A percentile compares a stretch with the other conserved stretches of the same genome.
phyloP scores from a whole-genome alignment of 192 early-diverging fungal species.

The Rhizoclosmatium globosum region DNA sequence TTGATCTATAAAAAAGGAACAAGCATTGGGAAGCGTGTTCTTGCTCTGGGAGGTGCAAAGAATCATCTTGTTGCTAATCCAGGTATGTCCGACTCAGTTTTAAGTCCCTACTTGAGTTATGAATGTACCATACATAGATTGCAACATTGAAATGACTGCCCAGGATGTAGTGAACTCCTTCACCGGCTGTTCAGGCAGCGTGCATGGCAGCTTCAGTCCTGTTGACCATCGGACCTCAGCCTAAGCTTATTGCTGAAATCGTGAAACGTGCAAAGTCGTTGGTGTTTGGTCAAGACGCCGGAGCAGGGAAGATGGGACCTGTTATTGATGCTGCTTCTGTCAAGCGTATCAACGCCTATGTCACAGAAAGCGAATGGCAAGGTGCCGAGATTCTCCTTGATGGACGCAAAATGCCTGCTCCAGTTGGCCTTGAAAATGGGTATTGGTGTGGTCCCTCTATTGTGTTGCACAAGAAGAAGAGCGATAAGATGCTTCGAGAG shows the following conservation, averaged over 20 bases:
- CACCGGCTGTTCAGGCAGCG: conserved; percentile 82
- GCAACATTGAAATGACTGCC: conserved; percentile 79
- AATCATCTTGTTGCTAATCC: conserved; percentile 84
- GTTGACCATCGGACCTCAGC: conserved; percentile 74
- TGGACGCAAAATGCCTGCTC: conserved; percentile 56
- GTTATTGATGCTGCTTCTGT: conserved; percentile 76
- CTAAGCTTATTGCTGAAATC: conserved; percentile 67
- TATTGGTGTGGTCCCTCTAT: conserved; percentile 82
- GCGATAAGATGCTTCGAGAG: conserved; percentile 71
- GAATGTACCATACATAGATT: conserved; percentile 51
- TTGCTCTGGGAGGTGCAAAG: conserved; percentile 73
- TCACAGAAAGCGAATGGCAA: conserved; percentile 57
- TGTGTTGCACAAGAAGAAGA: conserved; percentile 62
- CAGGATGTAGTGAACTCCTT: conserved; percentile 80
- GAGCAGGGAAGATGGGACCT: conserved; percentile 69
- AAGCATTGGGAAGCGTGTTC: conserved; percentile 70
- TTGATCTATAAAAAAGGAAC: conserved; percentile 56
- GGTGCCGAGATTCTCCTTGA: conserved; percentile 77
- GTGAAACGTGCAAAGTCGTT: conserved; percentile 65
- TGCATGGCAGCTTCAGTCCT: conserved; percentile 80
- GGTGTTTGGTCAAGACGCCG: conserved; percentile 58
- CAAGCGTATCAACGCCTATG: conserved; percentile 70
- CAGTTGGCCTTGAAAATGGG: conserved; percentile 49
- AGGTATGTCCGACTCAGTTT: not conserved
- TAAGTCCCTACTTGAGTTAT: not conserved